A percentile compares a stretch with the other conserved stretches of the same genome.
phyloP scores from a whole-genome alignment of 495 filamentous ascomycete genomes.

The Wilcoxina mikolae region DNA sequence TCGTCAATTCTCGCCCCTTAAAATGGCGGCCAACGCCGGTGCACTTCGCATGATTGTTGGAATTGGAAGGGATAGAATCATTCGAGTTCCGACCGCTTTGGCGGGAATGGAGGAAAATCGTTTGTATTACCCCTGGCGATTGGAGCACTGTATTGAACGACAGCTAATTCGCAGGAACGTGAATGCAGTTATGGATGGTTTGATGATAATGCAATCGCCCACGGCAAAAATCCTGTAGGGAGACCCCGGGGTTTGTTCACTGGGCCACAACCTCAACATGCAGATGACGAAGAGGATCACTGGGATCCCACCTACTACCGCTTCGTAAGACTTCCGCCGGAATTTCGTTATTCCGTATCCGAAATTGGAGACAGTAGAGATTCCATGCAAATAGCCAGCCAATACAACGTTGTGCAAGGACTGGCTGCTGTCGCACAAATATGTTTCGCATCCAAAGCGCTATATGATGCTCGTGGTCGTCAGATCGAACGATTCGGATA shows the following conservation, averaged over 20 bases:
- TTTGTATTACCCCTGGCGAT: not conserved
- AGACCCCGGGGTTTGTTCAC: not conserved
- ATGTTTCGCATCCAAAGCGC: constrained; percentile 25
- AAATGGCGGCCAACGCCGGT: not conserved
- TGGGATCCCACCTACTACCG: not conserved
- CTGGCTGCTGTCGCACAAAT: constrained; percentile 31
- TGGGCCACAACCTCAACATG: not conserved
- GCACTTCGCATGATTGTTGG: not conserved
- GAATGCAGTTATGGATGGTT: not conserved
- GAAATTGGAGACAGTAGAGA: not conserved
- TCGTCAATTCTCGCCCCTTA: no score
- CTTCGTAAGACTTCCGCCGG: not conserved
- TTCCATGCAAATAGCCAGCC: constrained; percentile 4
- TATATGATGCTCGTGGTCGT: constrained; percentile 30
- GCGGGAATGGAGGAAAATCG: not conserved
- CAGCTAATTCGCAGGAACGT: not conserved
- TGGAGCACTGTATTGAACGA: not conserved
- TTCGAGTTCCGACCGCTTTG: not conserved
- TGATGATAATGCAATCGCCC: not conserved
- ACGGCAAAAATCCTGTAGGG: not conserved
- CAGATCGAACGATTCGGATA: constrained; percentile 34
- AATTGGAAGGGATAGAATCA: not conserved
- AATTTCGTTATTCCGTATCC: no score
- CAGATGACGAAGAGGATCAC: not conserved
- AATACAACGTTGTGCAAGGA: constrained; percentile 25